These are phyloP conservation scores for Carex myosuroides DNA, from an alignment of 176 grass and related monocot genomes.

Conservation along the genomic window DNA sequence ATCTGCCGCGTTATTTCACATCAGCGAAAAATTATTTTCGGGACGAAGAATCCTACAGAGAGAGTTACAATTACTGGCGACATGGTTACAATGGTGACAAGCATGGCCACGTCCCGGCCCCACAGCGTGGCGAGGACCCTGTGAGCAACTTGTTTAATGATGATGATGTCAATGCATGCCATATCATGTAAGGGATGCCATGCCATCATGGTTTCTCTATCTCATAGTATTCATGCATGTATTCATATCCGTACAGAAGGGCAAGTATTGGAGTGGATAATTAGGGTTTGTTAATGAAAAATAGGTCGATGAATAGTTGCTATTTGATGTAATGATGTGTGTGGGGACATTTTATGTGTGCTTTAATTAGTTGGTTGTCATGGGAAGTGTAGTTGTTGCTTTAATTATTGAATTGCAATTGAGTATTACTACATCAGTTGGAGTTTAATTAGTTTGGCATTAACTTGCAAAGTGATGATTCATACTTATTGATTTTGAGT, in stretches of 20 bases:
- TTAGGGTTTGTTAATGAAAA: slow-evolving; percentile 6
- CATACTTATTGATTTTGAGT: not conserved
- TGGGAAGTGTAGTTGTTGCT: slow-evolving; percentile 8
- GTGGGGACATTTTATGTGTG: not conserved
- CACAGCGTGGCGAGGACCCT: slow-evolving; percentile 28
- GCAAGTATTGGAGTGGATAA: not conserved
- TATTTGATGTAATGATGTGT: slow-evolving; percentile 15
- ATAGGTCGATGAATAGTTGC: slow-evolving; percentile 1
- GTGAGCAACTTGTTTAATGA: slow-evolving; percentile 69
- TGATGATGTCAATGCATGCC: slow-evolving; percentile 62
- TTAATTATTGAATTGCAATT: not conserved
- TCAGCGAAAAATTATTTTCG: slow-evolving; percentile 47
- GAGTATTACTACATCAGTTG: slow-evolving; percentile 1
- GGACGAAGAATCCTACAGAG: slow-evolving; percentile 38
- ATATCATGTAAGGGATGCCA: slow-evolving; percentile 29
- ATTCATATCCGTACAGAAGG: not conserved
- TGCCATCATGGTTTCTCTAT: not conserved
- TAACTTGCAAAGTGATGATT: slow-evolving; percentile 1
- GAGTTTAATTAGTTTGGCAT: not conserved
- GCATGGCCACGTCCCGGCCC: slow-evolving; percentile 37
- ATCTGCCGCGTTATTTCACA: slow-evolving; percentile 39
- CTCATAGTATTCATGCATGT: not conserved
- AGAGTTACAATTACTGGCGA: slow-evolving; percentile 58
- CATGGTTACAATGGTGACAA: slow-evolving; percentile 56
- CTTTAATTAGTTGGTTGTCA: not conserved